Percentiles rank a stretch among this genome's conserved stretches.
Evolutionary conservation across 768 basidiomycete genomes (phyloP).

Genomic region (Cyclocybe cylindracea): DNA sequence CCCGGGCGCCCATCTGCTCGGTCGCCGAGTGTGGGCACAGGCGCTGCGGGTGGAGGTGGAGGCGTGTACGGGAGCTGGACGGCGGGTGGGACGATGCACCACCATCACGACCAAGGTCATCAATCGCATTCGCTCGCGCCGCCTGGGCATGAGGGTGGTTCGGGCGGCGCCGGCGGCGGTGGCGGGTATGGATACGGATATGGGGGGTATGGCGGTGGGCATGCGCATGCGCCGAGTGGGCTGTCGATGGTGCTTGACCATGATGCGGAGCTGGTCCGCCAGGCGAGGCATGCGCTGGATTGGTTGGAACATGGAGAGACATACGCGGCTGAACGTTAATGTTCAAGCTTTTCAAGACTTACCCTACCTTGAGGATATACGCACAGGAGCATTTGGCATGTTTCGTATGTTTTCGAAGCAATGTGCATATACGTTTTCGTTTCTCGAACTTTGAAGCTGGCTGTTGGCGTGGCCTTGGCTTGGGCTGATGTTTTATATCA

Average conservation of each 20-base stretch:
- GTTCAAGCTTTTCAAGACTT: no score
- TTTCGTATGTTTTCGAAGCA: no score
- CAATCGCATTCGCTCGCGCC: constrained; percentile 3
- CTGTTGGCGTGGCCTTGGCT: no score
- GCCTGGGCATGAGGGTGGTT: constrained; percentile 9
- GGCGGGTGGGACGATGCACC: constrained; percentile 20
- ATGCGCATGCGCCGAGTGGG: constrained; percentile 17
- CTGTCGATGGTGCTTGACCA: constrained; percentile 50
- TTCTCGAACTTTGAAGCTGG: no score
- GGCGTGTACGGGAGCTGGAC: constrained; percentile 24
- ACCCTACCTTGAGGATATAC: no score
- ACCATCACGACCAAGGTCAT: constrained; percentile 8
- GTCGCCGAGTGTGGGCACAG: background rate
- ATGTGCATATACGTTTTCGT: no score
- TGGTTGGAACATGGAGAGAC: constrained; percentile 43
- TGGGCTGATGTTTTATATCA: no score
- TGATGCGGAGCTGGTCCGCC: constrained; percentile 58
- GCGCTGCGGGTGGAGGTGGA: background rate
- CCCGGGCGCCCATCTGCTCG: background rate
- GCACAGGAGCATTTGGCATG: no score
- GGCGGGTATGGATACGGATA: background rate
- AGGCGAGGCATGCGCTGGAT: constrained; percentile 58
- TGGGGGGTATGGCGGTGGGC: no score
- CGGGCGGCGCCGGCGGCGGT: no score
- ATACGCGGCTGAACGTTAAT: constrained; percentile 11